These are phyloP conservation scores for Phylloporus rhodoxanthus DNA, from an alignment of 768 basidiomycete genomes.

Conservation along the genomic window DNA sequence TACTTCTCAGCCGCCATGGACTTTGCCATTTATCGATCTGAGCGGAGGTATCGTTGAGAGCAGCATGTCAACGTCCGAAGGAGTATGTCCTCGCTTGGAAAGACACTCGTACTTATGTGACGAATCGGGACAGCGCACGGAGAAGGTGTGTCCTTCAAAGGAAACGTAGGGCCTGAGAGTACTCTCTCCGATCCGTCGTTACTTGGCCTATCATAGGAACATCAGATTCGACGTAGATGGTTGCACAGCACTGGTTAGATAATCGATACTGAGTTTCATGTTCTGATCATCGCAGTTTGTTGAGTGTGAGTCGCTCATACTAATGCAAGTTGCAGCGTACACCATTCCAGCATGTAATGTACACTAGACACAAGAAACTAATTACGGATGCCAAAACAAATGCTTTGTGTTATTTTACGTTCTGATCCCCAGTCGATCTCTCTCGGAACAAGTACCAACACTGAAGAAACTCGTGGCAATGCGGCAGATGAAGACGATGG, in stretches of 20 bases:
- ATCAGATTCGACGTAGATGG: not conserved
- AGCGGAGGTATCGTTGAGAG: not conserved
- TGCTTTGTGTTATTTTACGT: not conserved
- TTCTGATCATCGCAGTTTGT: not conserved
- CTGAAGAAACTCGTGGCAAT: not conserved
- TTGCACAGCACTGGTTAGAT: too few relatives aligned
- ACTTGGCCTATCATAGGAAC: not conserved
- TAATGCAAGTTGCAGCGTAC: not conserved
- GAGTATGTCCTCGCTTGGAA: not conserved
- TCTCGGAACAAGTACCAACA: not conserved
- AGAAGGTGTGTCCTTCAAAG: not conserved
- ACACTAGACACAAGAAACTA: not conserved
- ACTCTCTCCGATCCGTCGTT: not conserved
- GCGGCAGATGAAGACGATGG: not conserved
- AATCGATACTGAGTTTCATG: not conserved
- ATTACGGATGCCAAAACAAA: not conserved
- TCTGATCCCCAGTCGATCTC: not conserved
- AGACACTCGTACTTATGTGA: not conserved
- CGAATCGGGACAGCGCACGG: slow-evolving; percentile 3
- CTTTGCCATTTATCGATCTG: slow-evolving; percentile 6
- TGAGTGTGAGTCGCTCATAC: not conserved
- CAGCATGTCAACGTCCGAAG: slow-evolving; percentile 3
- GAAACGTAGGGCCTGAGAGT: not conserved
- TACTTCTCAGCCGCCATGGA: slow-evolving; percentile 3
- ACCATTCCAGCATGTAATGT: not conserved